Percentiles rank a stretch among this genome's conserved stretches.
Conservation (phyloP, 2,329 filamentous ascomycete genomes). For the Penicillium sp. region DNA sequence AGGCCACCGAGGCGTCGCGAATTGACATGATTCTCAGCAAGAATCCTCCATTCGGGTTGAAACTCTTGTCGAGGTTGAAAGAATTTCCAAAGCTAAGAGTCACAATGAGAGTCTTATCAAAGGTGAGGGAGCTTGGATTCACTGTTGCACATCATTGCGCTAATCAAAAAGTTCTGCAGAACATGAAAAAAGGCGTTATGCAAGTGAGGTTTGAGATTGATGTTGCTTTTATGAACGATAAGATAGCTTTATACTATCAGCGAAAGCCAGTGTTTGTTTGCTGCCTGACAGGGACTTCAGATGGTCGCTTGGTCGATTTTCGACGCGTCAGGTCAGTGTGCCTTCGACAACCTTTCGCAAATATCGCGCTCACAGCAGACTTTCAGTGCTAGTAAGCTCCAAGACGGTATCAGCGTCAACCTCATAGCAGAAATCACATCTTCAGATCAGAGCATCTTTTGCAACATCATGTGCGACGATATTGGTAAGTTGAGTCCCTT, state of each 20-base stretch:
- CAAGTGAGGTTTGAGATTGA: constrained; percentile 59
- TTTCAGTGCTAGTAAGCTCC: constrained; percentile 57
- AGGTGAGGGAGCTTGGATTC: constrained; percentile 33
- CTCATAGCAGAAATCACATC: constrained; percentile 54
- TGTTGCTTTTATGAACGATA: constrained; percentile 66
- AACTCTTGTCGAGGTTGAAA: constrained; percentile 58
- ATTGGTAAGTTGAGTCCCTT: constrained; percentile 50
- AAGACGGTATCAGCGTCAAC: constrained; percentile 54
- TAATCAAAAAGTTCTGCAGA: constrained; percentile 20
- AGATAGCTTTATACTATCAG: constrained; percentile 55
- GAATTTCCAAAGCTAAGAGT: constrained; percentile 66
- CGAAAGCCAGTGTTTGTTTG: constrained; percentile 63
- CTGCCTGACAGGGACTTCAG: constrained; percentile 65
- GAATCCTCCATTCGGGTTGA: constrained; percentile 76
- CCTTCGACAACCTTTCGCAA: constrained; percentile 14
- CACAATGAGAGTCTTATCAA: constrained; percentile 46
- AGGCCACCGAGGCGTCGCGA: constrained; percentile 58
- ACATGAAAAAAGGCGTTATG: constrained; percentile 37
- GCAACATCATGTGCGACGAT: constrained; percentile 75
- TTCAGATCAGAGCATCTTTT: constrained; percentile 55
- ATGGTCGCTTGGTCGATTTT: constrained; percentile 65
- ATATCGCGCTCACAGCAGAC: neutral
- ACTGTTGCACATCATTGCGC: neutral
- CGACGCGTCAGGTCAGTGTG: constrained; percentile 49
- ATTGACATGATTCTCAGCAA: constrained; percentile 73